Percentiles rank a stretch among this genome's conserved stretches.
Evolutionary conservation across 2,329 filamentous ascomycete genomes (phyloP).

Genomic region (Neonectria punicea): DNA sequence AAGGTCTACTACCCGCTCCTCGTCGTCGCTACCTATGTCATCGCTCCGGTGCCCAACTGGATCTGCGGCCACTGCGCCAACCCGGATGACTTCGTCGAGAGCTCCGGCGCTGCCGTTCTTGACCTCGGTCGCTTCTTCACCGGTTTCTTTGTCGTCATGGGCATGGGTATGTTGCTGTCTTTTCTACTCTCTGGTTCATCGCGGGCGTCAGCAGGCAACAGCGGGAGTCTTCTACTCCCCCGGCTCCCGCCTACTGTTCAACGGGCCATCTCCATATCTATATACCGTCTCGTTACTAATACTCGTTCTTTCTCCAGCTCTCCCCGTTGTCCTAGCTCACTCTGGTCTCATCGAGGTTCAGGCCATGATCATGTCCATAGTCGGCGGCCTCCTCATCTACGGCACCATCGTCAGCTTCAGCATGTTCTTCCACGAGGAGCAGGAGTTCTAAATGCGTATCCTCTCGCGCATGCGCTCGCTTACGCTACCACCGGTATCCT

Average conservation of each 20-base stretch:
- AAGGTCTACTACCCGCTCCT: constrained; percentile 94
- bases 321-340: constrained; percentile 89
- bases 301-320: constrained; percentile 63
- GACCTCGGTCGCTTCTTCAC: constrained; percentile 95
- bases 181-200: background rate
- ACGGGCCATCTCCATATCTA: background rate
- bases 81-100: constrained; percentile 94
- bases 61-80: constrained; percentile 89
- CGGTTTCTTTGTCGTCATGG: constrained; percentile 96
- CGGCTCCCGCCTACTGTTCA: background rate
- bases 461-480: background rate
- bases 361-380: constrained; percentile 94
- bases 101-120: constrained; percentile 82
- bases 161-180: constrained; percentile 77
- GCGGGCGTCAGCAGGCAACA: background rate
- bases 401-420: constrained; percentile 98
- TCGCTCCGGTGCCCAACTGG: constrained; percentile 97
- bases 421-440: constrained; percentile 98
- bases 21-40: constrained; percentile 93
- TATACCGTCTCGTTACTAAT: constrained; percentile 24
- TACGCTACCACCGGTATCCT: background rate
- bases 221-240: background rate
- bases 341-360: constrained; percentile 82
- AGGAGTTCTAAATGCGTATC: constrained; percentile 77
- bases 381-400: constrained; percentile 94